phyloP scores from a whole-genome alignment of 2,329 filamentous ascomycete genomes.

The Microdochium paspali region DNA sequence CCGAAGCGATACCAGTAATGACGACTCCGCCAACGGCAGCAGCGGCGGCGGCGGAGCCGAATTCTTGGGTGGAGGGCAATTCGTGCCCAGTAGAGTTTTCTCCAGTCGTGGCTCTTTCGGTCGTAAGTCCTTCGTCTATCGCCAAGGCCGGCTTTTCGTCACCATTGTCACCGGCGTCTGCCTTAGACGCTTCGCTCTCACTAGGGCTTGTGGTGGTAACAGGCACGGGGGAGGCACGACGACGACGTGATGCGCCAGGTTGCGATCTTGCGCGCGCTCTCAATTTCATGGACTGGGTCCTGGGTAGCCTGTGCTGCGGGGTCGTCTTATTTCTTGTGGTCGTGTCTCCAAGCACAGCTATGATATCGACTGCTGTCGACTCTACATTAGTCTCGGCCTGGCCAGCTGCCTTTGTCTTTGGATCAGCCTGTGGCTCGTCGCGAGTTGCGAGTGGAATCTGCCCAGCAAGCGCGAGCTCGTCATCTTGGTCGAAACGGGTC shows the following conservation, averaged over 20 bases:
- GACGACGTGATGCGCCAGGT: constrained; percentile 6
- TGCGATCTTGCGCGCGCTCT: constrained; percentile 16
- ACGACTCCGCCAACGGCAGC: background rate
- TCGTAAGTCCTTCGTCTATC: constrained; percentile 10
- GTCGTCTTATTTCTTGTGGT: no score
- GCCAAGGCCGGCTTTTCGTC: background rate
- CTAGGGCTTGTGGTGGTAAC: background rate
- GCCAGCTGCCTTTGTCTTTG: background rate
- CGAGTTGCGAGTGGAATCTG: background rate
- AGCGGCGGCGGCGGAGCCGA: background rate
- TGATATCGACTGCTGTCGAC: no score
- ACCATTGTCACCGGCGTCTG: no score
- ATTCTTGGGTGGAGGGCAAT: background rate
- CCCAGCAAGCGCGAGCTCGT: background rate
- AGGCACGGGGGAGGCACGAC: background rate
- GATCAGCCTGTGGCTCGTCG: background rate
- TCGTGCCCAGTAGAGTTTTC: constrained; percentile 1
- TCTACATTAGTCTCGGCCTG: no score
- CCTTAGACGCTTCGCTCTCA: background rate
- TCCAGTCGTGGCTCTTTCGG: constrained; percentile 19
- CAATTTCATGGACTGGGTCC: no score
- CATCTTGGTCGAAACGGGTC: background rate
- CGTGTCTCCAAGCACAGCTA: no score
- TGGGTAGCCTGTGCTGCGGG: no score
- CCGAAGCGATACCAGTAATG: no score